These are phyloP conservation scores for Tetrapisispora fleetii DNA, from an alignment of 805 yeast species.

Conservation along the genomic window DNA sequence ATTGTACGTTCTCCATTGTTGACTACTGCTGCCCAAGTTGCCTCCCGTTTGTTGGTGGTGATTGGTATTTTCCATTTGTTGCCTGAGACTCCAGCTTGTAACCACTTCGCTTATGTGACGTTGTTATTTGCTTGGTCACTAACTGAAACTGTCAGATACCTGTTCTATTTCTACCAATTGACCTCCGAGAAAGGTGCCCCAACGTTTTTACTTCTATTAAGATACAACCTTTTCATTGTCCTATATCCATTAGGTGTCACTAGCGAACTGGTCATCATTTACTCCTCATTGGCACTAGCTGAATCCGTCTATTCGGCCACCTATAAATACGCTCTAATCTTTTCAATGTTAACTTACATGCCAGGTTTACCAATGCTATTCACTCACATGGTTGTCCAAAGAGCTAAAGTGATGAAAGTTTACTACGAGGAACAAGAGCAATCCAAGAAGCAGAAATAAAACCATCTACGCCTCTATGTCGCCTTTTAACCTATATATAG, in stretches of 20 bases:
- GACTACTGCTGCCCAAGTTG: slow-evolving; percentile 81
- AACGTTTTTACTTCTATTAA: slow-evolving; percentile 56
- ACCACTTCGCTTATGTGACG: slow-evolving; percentile 48
- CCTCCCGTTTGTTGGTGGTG: slow-evolving; percentile 73
- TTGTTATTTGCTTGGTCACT: slow-evolving; percentile 81
- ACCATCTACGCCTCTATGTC: neutral
- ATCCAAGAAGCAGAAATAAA: neutral
- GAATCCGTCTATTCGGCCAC: slow-evolving; percentile 36
- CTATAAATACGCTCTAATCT: slow-evolving; percentile 48
- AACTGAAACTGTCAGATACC: slow-evolving; percentile 86
- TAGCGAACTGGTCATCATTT: slow-evolving; percentile 65
- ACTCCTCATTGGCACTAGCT: slow-evolving; percentile 66
- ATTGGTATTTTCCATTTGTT: slow-evolving; percentile 70
- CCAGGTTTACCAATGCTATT: slow-evolving; percentile 84
- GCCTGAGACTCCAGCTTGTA: slow-evolving; percentile 53
- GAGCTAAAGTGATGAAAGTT: slow-evolving; percentile 60
- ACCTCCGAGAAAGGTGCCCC: slow-evolving; percentile 36
- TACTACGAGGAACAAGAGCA: slow-evolving; percentile 11
- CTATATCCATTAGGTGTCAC: slow-evolving; percentile 91
- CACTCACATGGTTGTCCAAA: slow-evolving; percentile 81
- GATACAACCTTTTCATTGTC: slow-evolving; percentile 75
- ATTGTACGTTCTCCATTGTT: slow-evolving; percentile 75
- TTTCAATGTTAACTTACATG: slow-evolving; percentile 53
- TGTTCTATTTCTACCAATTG: slow-evolving; percentile 46
- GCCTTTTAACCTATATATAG: neutral